Base-by-base conservation (phyloP, 2,329 filamentous ascomycete species). In the Colletotrichum sp. region DNA sequence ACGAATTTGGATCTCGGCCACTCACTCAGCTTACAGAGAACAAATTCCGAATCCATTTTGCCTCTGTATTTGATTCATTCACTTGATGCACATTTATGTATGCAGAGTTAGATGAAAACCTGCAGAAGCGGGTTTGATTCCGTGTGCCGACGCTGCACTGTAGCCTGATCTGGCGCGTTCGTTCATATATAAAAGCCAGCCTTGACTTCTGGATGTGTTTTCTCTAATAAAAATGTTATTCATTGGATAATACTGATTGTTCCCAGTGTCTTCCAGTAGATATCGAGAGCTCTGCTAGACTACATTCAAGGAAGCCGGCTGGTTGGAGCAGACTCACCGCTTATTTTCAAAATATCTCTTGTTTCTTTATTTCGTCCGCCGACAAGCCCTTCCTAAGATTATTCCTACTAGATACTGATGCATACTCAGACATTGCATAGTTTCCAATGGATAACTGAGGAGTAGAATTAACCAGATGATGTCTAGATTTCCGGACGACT, bases 281-380 rank as follows among this genome's bases (percentile, higher is more conserved):
- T 0, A 43, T 43, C 36, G 2, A 43, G 16, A 43, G 36, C 1
- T 43, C 8, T 43, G 36, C 36, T 0, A 18, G 36, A 18, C 0
- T 43, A 16, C 36, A 16, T 18, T 43, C 0, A 3, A 3, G 36
- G 2, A 2, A 1, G 36, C 36, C 16, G 36, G 2, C 36, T 3
- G 36, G 16, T 43, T 4, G 36, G 16, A 18, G 34, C 34, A 43
- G 36, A 43, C 36, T 43, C 16, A 43, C 2, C 5, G 36, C 36
- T 43, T 16, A 10, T n/a, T 43, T 0, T n/a, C n/a, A n/a, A 0
- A 0, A 16, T 8, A 18, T 43, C 36, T 43, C 2, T 3, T 6
- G 1, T 43, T 43, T 43, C 36, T 10, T 2, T 3, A 1, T n/a
- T 18, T n/a, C 0, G 36, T 43, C 36, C 36, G 5, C 36, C 16